phyloP scores from a whole-genome alignment of 2,329 filamentous ascomycete species.

The Monosporascus sp. region DNA sequence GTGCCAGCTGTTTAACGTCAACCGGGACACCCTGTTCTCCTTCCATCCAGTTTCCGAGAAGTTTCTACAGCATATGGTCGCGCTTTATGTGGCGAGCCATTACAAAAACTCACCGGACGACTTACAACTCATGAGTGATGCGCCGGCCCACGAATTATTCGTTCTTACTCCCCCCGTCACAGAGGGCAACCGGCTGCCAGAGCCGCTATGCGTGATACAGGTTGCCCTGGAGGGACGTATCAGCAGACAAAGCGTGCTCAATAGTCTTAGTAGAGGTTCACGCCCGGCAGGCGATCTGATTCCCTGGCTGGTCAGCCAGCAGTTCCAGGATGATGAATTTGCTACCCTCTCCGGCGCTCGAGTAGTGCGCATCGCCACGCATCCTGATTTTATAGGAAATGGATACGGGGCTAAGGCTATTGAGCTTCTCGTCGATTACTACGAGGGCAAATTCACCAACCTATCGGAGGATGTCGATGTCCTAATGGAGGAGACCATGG shows the following conservation, averaged over 20 bases:
- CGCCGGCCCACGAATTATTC: constrained; percentile 92
- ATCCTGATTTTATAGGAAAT: constrained; percentile 88
- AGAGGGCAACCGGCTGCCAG: constrained; percentile 74
- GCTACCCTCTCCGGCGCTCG: constrained; percentile 87
- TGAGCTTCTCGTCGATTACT: constrained; percentile 84
- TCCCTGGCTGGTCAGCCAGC: constrained; percentile 94
- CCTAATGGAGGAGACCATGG: constrained; percentile 58
- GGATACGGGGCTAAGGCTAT: constrained; percentile 90
- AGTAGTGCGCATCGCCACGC: constrained; percentile 90
- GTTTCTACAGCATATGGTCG: constrained; percentile 97
- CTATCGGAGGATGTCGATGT: constrained; percentile 66
- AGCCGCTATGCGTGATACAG: constrained; percentile 92
- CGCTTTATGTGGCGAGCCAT: constrained; percentile 89
- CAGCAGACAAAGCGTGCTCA: constrained; percentile 85
- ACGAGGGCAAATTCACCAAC: constrained; percentile 85
- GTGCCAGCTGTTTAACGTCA: constrained; percentile 89
- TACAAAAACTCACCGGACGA: constrained; percentile 96
- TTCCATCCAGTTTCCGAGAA: constrained; percentile 96
- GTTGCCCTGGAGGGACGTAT: constrained; percentile 93
- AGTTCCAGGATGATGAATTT: constrained; percentile 97
- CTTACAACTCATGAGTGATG: constrained; percentile 97
- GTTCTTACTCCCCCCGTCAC: constrained; percentile 84
- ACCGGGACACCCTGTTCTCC: constrained; percentile 95
- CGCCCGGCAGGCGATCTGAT: constrained; percentile 90
- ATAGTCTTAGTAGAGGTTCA: constrained; percentile 81